A percentile compares a stretch with the other conserved stretches of the same genome.
These are phyloP conservation scores for Hericium erinaceus DNA, from an alignment of 768 basidiomycete genomes.

Conservation along the genomic window DNA sequence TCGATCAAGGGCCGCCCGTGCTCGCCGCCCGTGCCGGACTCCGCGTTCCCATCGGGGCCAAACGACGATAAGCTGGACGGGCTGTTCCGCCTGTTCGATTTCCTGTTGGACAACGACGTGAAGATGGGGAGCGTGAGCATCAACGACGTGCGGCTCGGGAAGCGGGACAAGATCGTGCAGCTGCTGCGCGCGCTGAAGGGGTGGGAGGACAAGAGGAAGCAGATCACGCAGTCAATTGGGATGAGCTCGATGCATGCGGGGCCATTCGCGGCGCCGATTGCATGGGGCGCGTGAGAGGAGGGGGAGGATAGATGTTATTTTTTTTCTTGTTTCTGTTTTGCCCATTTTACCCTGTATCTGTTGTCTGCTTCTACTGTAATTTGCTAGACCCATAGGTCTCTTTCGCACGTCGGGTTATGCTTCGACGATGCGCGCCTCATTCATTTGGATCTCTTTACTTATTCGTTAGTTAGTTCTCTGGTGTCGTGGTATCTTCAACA, in stretches of 20 bases:
- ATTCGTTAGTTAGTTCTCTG: neutral
- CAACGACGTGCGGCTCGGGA: constrained; percentile 83
- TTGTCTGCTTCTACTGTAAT: too few species aligned
- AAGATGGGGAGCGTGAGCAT: constrained; percentile 89
- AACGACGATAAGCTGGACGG: constrained; percentile 80
- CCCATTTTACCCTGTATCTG: too few species aligned
- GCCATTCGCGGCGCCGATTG: constrained; percentile 18
- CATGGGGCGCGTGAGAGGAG: neutral
- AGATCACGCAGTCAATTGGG: constrained; percentile 45
- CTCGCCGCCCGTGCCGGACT: constrained; percentile 67
- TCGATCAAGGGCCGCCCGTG: constrained; percentile 58
- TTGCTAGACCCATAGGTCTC: too few species aligned
- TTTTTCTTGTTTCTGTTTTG: too few species aligned
- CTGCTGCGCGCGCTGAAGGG: constrained; percentile 65
- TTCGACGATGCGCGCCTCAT: neutral
- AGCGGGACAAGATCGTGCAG: constrained; percentile 72
- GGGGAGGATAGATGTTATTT: too few species aligned
- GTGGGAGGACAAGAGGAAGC: constrained; percentile 72
- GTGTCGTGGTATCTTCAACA: neutral
- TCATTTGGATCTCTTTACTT: neutral
- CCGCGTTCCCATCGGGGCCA: constrained; percentile 60
- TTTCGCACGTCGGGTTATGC: too few species aligned
- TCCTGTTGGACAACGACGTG: constrained; percentile 84
- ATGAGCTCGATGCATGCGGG: constrained; percentile 17
- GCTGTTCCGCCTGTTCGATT: constrained; percentile 85